Percentiles rank a stretch among this genome's conserved stretches.
These are phyloP conservation scores for Phylloporus rhodoxanthus DNA, from an alignment of 768 basidiomycete genomes.

Conservation along the genomic window DNA sequence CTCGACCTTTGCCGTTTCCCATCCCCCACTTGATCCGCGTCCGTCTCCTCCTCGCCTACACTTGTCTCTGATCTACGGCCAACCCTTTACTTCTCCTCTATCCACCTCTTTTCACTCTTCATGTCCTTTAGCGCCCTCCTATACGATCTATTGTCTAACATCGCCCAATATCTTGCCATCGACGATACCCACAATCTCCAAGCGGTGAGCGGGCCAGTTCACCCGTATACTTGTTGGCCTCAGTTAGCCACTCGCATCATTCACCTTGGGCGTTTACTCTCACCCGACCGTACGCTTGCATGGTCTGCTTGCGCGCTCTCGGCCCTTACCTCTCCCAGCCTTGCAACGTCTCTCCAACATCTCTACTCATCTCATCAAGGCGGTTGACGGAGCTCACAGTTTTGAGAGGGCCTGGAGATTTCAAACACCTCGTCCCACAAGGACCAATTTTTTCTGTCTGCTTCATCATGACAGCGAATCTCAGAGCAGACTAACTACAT, in stretches of 20 bases:
- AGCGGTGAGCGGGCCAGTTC: conserved; percentile 40
- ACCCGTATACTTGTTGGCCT: background rate
- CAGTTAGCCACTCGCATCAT: background rate
- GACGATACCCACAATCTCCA: conserved; percentile 59
- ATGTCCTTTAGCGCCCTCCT: conserved; percentile 48
- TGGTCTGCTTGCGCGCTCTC: conserved; percentile 57
- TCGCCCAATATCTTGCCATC: conserved; percentile 54
- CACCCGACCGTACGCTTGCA: conserved; percentile 59
- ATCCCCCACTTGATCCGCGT: conserved; percentile 15
- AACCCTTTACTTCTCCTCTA: background rate
- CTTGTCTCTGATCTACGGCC: conserved; percentile 3
- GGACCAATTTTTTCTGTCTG: conserved; percentile 28
- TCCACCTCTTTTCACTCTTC: background rate
- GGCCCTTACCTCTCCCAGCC: conserved; percentile 62
- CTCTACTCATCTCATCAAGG: conserved; percentile 55
- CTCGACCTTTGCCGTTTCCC: conserved; percentile 5
- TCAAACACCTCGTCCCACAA: conserved; percentile 50
- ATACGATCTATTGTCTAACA: conserved; percentile 68
- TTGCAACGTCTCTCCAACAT: too few relatives aligned
- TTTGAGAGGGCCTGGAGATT: conserved; percentile 60
- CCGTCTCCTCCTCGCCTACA: background rate
- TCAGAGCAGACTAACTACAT: too few relatives aligned
- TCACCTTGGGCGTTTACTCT: conserved; percentile 52
- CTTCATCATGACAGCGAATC: background rate
- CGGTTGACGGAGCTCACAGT: conserved; percentile 57